Conservation (phyloP, 2,329 filamentous ascomycete genomes). For the Fusarium hainanense region DNA sequence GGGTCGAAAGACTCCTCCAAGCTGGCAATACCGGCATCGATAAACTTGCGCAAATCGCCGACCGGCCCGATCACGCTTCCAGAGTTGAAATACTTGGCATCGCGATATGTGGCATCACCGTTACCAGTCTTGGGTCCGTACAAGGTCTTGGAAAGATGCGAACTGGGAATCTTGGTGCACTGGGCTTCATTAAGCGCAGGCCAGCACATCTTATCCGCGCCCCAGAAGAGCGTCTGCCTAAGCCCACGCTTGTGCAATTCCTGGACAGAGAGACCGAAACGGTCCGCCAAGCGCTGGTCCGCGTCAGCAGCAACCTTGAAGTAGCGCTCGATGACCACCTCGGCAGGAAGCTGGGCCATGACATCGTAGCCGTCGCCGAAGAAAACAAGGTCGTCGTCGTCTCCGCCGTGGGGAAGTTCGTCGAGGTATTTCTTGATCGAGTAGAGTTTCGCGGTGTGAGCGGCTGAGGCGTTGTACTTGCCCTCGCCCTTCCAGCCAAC, state of each 20-base stretch:
- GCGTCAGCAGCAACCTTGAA: conserved; percentile 64
- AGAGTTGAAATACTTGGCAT: conserved; percentile 58
- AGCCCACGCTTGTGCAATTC: conserved; percentile 48
- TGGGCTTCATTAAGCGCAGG: conserved; percentile 46
- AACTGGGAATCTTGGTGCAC: conserved; percentile 55
- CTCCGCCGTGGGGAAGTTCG: conserved; percentile 48
- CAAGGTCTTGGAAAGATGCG: conserved; percentile 46
- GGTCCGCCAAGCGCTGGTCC: conserved; percentile 62
- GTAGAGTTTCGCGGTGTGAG: conserved; percentile 37
- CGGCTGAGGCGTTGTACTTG: conserved; percentile 28
- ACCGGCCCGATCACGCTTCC: conserved; percentile 59
- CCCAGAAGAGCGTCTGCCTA: conserved; percentile 56
- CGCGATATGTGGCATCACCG: conserved; percentile 47
- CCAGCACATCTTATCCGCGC: conserved; percentile 55
- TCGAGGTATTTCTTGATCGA: conserved; percentile 54
- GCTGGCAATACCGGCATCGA: conserved; percentile 45
- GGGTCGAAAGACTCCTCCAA: conserved; percentile 51
- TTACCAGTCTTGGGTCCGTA: conserved; percentile 53
- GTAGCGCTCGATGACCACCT: conserved; percentile 72
- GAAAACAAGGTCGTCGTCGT: conserved; percentile 69
- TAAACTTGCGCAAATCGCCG: conserved; percentile 44
- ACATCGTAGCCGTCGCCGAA: conserved; percentile 73
- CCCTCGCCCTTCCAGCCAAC: conserved; percentile 54
- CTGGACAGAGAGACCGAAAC: conserved; percentile 57
- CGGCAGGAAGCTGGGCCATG: conserved; percentile 73